phyloP scores from a whole-genome alignment of 2,329 filamentous ascomycete species.

The Ophiocordyceps unilateralis region DNA sequence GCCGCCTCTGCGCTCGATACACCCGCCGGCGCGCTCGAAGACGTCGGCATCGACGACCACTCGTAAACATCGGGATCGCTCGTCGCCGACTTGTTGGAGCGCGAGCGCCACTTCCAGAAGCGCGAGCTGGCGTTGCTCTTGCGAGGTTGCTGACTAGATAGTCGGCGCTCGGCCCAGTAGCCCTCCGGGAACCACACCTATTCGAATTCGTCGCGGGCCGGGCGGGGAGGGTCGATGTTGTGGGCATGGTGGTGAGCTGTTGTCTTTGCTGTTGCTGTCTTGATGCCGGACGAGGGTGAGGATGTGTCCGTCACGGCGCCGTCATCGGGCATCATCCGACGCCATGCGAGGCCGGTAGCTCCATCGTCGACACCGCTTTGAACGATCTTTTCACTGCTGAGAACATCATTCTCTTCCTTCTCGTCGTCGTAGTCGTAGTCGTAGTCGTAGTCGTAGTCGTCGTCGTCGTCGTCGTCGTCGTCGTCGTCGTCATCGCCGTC shows the following conservation, averaged over 20 bases:
- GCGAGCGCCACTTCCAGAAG: conserved; percentile 23
- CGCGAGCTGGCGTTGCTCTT: conserved; percentile 17
- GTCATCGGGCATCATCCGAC: conserved; percentile 2
- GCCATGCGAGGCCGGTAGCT: neutral
- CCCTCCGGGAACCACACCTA: conserved; percentile 48
- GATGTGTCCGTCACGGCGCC: neutral
- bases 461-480: conserved; percentile 2
- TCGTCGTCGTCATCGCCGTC: neutral
- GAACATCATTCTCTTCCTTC: neutral
- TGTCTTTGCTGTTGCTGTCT: neutral
- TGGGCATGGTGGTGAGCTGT: neutral
- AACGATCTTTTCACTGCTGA: neutral
- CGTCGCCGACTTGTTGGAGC: conserved; percentile 19
- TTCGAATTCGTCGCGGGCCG: conserved; percentile 35
- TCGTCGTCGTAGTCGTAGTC: neutral
- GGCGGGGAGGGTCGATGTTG: conserved; percentile 34
- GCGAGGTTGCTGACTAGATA: conserved; percentile 3
- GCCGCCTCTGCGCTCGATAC: conserved; percentile 1
- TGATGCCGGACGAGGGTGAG: conserved; percentile 2
- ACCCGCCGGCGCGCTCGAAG: conserved; percentile 10
- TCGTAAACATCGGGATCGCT: conserved; percentile 3
- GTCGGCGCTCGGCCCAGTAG: conserved; percentile 43
- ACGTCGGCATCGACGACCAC: conserved; percentile 3
- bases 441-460: neutral
- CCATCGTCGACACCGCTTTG: neutral